These are phyloP conservation scores for Leishmania major DNA, from an alignment of 208 protist genomes.

Conservation along the genomic window DNA sequence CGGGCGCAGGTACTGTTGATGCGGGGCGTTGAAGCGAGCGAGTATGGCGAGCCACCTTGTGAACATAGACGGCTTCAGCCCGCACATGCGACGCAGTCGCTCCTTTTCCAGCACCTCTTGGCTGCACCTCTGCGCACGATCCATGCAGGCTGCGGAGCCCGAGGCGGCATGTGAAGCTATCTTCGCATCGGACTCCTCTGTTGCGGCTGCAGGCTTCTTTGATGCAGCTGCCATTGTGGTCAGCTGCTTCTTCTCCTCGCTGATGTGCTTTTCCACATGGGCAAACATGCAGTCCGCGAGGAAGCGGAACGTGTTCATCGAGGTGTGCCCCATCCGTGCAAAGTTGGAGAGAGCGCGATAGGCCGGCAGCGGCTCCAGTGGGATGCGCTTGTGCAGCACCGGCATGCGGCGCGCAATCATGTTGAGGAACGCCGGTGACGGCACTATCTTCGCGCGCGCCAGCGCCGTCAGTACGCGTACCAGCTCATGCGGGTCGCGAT, in stretches of 20 bases:
- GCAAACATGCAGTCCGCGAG: conserved; percentile 63
- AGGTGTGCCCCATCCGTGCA: conserved; percentile 61
- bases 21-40: conserved; percentile 56
- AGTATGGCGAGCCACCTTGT: conserved; percentile 71
- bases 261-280: conserved; percentile 53
- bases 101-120: conserved; percentile 31
- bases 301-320: conserved; percentile 80
- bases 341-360: conserved; percentile 77
- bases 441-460: conserved; percentile 73
- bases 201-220: not conserved
- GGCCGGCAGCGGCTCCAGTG: conserved; percentile 50
- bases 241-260: conserved; percentile 26
- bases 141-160: not conserved
- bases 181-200: conserved; percentile 4
- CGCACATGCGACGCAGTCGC: conserved; percentile 41
- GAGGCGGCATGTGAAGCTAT: not conserved
- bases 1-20: conserved; percentile 83
- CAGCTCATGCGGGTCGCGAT: conserved; percentile 63
- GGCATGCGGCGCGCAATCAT: conserved; percentile 65
- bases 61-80: conserved; percentile 66
- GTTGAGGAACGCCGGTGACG: conserved; percentile 59
- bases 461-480: conserved; percentile 75
- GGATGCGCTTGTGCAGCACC: conserved; percentile 59
- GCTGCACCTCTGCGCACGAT: not conserved
- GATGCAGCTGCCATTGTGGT: not conserved